These are phyloP conservation scores for Auricularia sp. DNA, from an alignment of 768 basidiomycete genomes.

Conservation along the genomic window DNA sequence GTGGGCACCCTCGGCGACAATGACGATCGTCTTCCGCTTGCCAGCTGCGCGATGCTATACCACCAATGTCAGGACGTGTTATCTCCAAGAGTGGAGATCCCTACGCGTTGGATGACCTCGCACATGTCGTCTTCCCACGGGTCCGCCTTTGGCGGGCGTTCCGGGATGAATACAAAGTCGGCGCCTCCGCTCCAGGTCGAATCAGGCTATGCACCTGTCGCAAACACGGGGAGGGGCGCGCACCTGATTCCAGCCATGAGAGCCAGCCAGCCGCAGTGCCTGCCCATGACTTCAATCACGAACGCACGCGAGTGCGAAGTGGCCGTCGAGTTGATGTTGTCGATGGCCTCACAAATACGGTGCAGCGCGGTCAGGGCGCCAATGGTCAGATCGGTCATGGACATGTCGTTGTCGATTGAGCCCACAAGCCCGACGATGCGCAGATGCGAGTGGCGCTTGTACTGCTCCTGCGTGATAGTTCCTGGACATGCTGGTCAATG, in stretches of 20 bases:
- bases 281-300: conserved; percentile 98
- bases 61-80: background rate
- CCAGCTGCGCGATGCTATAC: conserved; percentile 78
- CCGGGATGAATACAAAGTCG: conserved; percentile 96
- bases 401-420: conserved; percentile 99
- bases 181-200: conserved; percentile 60
- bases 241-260: conserved; percentile 85
- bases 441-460: conserved; percentile 65
- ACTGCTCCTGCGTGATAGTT: conserved; percentile 66
- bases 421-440: conserved; percentile 98
- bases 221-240: conserved; percentile 14
- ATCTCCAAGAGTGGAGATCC: conserved; percentile 15
- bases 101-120: conserved; percentile 63
- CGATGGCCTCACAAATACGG: conserved; percentile 94
- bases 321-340: conserved; percentile 96
- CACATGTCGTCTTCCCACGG: conserved; percentile 95
- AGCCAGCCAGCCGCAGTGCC: conserved; percentile 98
- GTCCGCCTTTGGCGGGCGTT: conserved; percentile 65
- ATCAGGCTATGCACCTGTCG: background rate
- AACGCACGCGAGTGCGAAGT: conserved; percentile 94
- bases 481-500: conserved; percentile 27
- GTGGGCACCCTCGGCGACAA: conserved; percentile 93
- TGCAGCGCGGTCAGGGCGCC: conserved; percentile 93
- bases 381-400: conserved; percentile 93
- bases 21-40: conserved; percentile 97